Base-by-base conservation (phyloP, 805 yeast genomes). In the Ogataea corticis region DNA sequence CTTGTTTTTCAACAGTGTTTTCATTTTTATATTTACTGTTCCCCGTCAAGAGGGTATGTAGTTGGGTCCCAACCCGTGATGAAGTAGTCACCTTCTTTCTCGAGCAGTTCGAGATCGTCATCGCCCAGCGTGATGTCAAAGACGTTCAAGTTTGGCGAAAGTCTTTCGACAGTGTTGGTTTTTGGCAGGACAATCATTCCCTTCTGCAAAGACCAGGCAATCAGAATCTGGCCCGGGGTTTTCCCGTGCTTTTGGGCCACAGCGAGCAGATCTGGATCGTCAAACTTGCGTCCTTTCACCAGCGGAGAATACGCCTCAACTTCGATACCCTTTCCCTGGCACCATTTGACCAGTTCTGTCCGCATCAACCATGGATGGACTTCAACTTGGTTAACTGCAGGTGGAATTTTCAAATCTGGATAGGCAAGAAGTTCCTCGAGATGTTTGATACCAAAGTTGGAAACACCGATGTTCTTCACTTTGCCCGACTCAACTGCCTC, bases 231-330 rank as follows among this genome's bases (percentile, higher is more conserved):
- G 10, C 80, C 83, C 15, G 78, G 70, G 9, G 80, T 58, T 32
- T 72, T 69, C 2, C 68, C 66, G 46, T 73, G 76, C 54, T 77
- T 78, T 37, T 69, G 58, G 44, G 81, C 77, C 47, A 84, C 68
- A 18, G 58, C 65, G 7, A 63, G 33, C 14, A 79, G 37, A 15
- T 65, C 69, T 0, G 73, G 69, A 53, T 78, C 82, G 37, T 64
- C 58, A 32, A 79, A 56, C 50, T 70, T 74, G 25, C 47, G 53
- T 27, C 82, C 85, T 48, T 76, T 76, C 2, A 85, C 82, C 58
- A 83, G 70, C 12, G 90, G 88, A 18, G 83, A 72, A 65, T 78
- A 84, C 0, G 89, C 87, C 56, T 82, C 82, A 7, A 75, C 58
- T 9, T 64, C 62, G 46, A 84, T 80, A 27, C 70, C 76, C 44